Conservation (phyloP, 176 grass and related monocot species). For the Cenchrus americanus region DNA sequence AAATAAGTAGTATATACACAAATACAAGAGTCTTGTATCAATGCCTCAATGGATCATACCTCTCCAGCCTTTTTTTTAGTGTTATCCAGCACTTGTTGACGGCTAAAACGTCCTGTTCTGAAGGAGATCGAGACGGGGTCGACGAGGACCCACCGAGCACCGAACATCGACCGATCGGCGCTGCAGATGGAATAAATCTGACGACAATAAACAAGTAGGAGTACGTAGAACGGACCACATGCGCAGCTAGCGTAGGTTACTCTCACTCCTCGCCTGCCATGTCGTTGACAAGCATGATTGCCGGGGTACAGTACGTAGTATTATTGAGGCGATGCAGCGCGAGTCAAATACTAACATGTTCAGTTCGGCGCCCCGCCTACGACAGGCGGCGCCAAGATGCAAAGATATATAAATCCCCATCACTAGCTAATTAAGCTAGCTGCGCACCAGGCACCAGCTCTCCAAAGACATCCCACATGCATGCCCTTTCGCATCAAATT, state of each 20-base stretch:
- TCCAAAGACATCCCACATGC: conserved; percentile 1
- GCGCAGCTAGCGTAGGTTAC: background rate
- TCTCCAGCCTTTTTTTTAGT: background rate
- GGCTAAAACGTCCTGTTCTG: conserved; percentile 16
- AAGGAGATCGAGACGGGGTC: background rate
- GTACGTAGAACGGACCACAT: conserved; percentile 4
- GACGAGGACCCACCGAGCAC: background rate
- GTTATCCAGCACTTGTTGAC: background rate
- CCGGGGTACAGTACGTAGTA: background rate
- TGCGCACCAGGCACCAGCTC: background rate
- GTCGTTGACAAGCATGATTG: conserved; percentile 45
- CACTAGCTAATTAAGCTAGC: background rate
- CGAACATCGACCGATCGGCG: conserved; percentile 24
- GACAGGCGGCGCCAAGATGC: background rate
- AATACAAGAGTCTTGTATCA: background rate
- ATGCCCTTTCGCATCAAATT: background rate
- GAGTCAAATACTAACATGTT: background rate
- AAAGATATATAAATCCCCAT: background rate
- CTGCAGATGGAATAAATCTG: conserved; percentile 17
- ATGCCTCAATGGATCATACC: background rate
- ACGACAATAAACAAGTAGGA: background rate
- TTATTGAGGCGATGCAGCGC: conserved; percentile 6
- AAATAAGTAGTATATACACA: background rate
- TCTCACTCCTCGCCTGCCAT: background rate
- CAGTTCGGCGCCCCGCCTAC: background rate